phyloP scores from a whole-genome alignment of 345 rosid species.

The Iberis pinnata region DNA sequence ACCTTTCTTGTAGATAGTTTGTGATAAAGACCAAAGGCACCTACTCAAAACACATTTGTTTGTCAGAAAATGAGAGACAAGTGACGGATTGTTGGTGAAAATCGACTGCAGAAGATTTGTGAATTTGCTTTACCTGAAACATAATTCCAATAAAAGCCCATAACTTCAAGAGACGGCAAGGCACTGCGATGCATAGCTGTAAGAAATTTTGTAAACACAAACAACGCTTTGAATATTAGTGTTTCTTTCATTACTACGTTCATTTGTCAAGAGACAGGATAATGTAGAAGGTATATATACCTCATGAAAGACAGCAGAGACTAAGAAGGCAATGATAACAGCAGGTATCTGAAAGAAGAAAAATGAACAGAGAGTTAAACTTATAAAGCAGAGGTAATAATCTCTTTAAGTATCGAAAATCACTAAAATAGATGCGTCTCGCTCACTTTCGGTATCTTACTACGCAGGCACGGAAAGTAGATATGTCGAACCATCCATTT shows the following conservation, averaged over 20 bases:
- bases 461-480: slow-evolving; percentile 81
- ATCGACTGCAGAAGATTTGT: neutral
- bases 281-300: slow-evolving; percentile 31
- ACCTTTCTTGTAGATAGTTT: slow-evolving; percentile 63
- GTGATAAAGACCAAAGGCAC: slow-evolving; percentile 84
- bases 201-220: neutral
- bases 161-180: slow-evolving; percentile 81
- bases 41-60: slow-evolving; percentile 32
- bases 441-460: slow-evolving; percentile 69
- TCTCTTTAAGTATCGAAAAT: slow-evolving; percentile 40
- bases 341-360: slow-evolving; percentile 51
- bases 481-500: slow-evolving; percentile 99
- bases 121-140: slow-evolving; percentile 61
- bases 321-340: slow-evolving; percentile 58
- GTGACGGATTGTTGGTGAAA: neutral
- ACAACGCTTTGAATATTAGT: neutral
- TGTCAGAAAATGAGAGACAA: neutral
- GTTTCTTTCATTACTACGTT: neutral
- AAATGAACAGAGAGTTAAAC: neutral
- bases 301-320: slow-evolving; percentile 96
- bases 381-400: slow-evolving; percentile 25
- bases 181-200: slow-evolving; percentile 93
- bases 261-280: neutral
- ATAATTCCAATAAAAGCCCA: slow-evolving; percentile 97
- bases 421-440: neutral